phyloP scores from a whole-genome alignment of 2,329 filamentous ascomycete genomes.

The Bipolaris oryzae region DNA sequence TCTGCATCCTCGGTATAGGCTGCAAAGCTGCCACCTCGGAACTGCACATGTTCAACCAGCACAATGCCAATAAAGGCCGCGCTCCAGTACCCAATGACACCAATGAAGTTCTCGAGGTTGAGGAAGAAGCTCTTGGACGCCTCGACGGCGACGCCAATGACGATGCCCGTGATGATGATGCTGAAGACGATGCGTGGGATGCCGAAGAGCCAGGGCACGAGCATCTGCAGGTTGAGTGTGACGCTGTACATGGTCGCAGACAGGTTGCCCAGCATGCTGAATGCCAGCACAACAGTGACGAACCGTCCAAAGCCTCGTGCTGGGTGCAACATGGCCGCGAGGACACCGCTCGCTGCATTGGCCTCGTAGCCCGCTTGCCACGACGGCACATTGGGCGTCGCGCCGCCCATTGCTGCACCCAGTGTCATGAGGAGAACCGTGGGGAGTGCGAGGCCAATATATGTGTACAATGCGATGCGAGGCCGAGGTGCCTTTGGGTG shows the following conservation, averaged over 20 bases:
- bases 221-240: slow-evolving; percentile 68
- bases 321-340: slow-evolving; percentile 64
- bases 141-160: slow-evolving; percentile 64
- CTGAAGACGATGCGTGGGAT: slow-evolving; percentile 65
- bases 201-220: slow-evolving; percentile 61
- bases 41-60: slow-evolving; percentile 48
- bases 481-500: slow-evolving; percentile 60
- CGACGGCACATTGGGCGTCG: slow-evolving; percentile 59
- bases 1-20: slow-evolving; percentile 47
- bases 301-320: slow-evolving; percentile 68
- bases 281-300: slow-evolving; percentile 63
- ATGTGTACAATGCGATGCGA: slow-evolving; percentile 62
- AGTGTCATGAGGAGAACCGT: slow-evolving; percentile 66
- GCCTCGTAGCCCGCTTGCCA: slow-evolving; percentile 62
- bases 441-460: slow-evolving; percentile 61
- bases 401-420: slow-evolving; percentile 68
- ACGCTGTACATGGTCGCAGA: slow-evolving; percentile 66
- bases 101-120: slow-evolving; percentile 54
- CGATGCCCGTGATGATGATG: slow-evolving; percentile 62
- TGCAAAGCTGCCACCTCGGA: slow-evolving; percentile 40
- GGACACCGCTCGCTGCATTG: slow-evolving; percentile 63
- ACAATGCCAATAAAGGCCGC: slow-evolving; percentile 44
- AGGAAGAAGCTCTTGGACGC: slow-evolving; percentile 64
- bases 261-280: slow-evolving; percentile 62
- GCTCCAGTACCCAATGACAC: slow-evolving; percentile 46